Conservation (phyloP, 441 rosid species). For the Geranium incanum region DNA sequence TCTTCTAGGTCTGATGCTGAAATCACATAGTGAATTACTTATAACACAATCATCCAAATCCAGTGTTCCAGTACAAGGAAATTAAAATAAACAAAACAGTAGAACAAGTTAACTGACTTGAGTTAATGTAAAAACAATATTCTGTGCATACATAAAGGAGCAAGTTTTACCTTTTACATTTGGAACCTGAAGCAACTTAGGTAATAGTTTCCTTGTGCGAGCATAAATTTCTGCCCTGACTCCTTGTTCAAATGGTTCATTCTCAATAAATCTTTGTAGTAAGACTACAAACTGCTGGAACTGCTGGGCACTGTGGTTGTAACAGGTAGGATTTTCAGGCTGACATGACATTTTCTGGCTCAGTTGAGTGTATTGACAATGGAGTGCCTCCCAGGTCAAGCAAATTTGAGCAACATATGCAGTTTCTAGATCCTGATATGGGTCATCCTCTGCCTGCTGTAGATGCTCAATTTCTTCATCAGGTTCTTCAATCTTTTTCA, state of each 20-base stretch:
- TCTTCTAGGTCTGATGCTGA: constrained; percentile 56
- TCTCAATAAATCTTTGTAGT: constrained; percentile 83
- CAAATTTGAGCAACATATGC: constrained; percentile 89
- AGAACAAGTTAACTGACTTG: background rate
- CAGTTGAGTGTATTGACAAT: constrained; percentile 84
- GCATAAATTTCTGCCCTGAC: constrained; percentile 60
- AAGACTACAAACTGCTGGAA: constrained; percentile 88
- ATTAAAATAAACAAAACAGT: background rate
- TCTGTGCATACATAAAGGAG: background rate
- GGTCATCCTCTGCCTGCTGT: constrained; percentile 42
- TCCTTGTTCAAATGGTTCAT: constrained; percentile 86
- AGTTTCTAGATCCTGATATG: constrained; percentile 67
- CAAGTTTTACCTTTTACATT: constrained; percentile 53
- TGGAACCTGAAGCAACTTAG: constrained; percentile 84
- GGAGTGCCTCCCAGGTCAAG: constrained; percentile 97
- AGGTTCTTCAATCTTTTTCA: constrained; percentile 60
- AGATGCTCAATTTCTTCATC: constrained; percentile 58
- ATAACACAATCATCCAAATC: constrained; percentile 14
- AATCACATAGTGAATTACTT: constrained; percentile 18
- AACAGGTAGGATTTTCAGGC: constrained; percentile 52
- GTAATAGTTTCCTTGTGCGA: constrained; percentile 66
- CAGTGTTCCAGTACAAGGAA: background rate
- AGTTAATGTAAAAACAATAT: background rate
- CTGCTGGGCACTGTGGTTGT: constrained; percentile 75
- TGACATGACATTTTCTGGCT: constrained; percentile 61